Evolutionary conservation across 768 basidiomycete genomes (phyloP).

Genomic region (Tremella mesenterica): DNA sequence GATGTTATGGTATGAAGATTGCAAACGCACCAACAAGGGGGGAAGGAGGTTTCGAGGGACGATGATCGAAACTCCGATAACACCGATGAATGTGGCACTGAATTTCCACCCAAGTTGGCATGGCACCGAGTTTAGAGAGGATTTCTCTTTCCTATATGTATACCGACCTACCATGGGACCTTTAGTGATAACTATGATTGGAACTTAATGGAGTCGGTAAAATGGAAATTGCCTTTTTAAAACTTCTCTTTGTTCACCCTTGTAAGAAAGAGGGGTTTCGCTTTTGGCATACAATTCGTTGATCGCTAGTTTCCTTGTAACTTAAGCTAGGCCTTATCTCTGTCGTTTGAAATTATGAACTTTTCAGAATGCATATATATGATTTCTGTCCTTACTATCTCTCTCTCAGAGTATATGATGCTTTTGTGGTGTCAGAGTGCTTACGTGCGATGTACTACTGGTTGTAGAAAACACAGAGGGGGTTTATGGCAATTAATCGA

Average conservation of each 20-base stretch:
- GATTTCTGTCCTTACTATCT: too few relatives aligned
- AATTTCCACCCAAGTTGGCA: too few relatives aligned
- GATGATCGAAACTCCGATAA: background rate
- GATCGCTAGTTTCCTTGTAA: background rate
- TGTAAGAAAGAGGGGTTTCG: background rate
- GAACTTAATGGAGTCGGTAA: background rate
- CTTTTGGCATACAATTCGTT: slow-evolving; percentile 1
- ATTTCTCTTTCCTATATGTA: background rate
- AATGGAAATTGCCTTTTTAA: background rate
- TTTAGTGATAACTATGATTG: background rate
- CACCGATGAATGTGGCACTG: background rate
- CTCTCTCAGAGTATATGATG: too few relatives aligned
- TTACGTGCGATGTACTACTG: too few relatives aligned
- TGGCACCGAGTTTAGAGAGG: too few relatives aligned
- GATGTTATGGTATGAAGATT: slow-evolving; percentile 1
- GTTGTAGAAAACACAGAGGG: too few relatives aligned
- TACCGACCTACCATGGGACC: background rate
- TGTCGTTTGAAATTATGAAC: too few relatives aligned
- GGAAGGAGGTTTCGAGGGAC: background rate
- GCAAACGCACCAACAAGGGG: background rate
- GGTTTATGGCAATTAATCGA: too few relatives aligned
- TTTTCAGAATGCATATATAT: too few relatives aligned
- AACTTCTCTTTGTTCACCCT: background rate
- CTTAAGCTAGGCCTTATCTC: background rate
- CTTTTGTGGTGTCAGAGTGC: too few relatives aligned